Conservation (phyloP, 1,284 basidiomycete species). For the Pterulicium gracile region DNA sequence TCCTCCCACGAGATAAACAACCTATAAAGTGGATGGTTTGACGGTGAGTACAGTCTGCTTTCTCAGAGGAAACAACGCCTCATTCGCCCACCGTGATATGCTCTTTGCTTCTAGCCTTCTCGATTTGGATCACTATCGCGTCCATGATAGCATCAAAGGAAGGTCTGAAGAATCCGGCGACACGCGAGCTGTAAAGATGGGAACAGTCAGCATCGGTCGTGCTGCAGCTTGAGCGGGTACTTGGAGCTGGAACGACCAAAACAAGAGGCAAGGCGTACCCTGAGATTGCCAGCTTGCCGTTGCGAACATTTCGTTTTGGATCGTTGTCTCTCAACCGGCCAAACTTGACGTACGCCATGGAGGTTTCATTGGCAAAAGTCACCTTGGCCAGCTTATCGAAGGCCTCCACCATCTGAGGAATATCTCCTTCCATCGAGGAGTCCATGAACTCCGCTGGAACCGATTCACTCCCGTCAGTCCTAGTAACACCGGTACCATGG, state of each 20-base stretch:
- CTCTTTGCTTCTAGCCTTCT: background rate
- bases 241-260: background rate
- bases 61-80: too few species aligned
- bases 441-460: constrained; percentile 18
- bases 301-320: constrained; percentile 19
- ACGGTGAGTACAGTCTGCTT: background rate
- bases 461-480: background rate
- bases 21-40: constrained; percentile 11
- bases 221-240: too few species aligned
- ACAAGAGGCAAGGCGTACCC: constrained; percentile 22
- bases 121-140: constrained; percentile 11
- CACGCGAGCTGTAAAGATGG: constrained; percentile 12
- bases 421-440: constrained; percentile 21
- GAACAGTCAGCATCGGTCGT: background rate
- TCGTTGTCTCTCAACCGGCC: constrained; percentile 25
- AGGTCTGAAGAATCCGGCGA: constrained; percentile 30
- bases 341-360: constrained; percentile 26
- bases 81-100: background rate
- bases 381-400: constrained; percentile 28
- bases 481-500: background rate
- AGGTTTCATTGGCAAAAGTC: constrained; percentile 21
- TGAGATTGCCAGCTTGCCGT: constrained; percentile 22
- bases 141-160: constrained; percentile 23
- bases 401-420: constrained; percentile 21
- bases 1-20: constrained; percentile 13